Conservation (phyloP, 2,329 filamentous ascomycete species). For the Hypoxylon sp. region DNA sequence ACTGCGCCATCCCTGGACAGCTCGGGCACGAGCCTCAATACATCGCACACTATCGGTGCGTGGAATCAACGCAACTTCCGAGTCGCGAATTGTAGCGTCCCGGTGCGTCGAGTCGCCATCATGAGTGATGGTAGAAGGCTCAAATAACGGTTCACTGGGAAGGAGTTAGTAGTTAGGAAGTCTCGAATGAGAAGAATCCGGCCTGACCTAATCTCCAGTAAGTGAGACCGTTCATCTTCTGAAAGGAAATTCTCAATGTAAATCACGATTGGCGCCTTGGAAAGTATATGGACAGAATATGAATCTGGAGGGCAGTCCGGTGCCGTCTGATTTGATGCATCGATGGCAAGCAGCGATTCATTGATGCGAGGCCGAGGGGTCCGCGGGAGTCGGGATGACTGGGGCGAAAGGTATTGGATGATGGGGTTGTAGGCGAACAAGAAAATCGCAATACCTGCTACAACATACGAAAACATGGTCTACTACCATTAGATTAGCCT, state of each 20-base stretch:
- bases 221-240: slow-evolving; percentile 60
- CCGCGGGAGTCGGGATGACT: slow-evolving; percentile 53
- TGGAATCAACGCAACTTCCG: slow-evolving; percentile 66
- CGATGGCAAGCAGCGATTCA: slow-evolving; percentile 66
- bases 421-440: slow-evolving; percentile 64
- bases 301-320: slow-evolving; percentile 58
- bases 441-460: slow-evolving; percentile 60
- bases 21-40: slow-evolving; percentile 63
- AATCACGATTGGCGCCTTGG: slow-evolving; percentile 66
- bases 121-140: slow-evolving; percentile 66
- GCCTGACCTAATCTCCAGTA: slow-evolving; percentile 66
- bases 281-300: slow-evolving; percentile 65
- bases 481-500: slow-evolving; percentile 19
- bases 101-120: slow-evolving; percentile 61
- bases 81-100: slow-evolving; percentile 65
- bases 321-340: slow-evolving; percentile 57
- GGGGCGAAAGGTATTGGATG: slow-evolving; percentile 55
- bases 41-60: slow-evolving; percentile 59
- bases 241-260: slow-evolving; percentile 69
- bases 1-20: slow-evolving; percentile 68
- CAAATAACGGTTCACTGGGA: slow-evolving; percentile 63
- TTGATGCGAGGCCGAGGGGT: slow-evolving; percentile 64
- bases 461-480: slow-evolving; percentile 63
- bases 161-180: slow-evolving; percentile 7
- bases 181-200: slow-evolving; percentile 1